These are phyloP conservation scores for Aaosphaeria arxii DNA, from an alignment of 2,329 filamentous ascomycete genomes.

Conservation along the genomic window DNA sequence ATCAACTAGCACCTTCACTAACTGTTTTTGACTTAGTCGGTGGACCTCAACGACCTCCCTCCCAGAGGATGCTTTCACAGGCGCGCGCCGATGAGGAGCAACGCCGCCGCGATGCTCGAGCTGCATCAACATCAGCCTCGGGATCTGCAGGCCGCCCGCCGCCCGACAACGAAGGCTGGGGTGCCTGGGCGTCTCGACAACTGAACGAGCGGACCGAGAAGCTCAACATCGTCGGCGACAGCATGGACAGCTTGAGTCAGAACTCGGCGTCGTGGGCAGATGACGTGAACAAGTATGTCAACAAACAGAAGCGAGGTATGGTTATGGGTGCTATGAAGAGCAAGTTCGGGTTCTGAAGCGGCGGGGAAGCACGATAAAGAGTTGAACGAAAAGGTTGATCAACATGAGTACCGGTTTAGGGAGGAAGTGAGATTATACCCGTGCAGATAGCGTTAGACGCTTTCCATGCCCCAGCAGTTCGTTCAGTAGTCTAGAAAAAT, in stretches of 20 bases:
- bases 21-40: constrained; percentile 54
- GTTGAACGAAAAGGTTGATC: too few species aligned
- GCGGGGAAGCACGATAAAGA: too few species aligned
- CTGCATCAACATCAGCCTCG: constrained; percentile 35
- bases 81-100: constrained; percentile 71
- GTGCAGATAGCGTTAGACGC: too few species aligned
- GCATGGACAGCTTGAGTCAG: constrained; percentile 77
- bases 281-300: constrained; percentile 83
- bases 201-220: constrained; percentile 89
- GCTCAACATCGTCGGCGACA: constrained; percentile 77
- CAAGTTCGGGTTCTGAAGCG: constrained; percentile 30
- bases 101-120: constrained; percentile 34
- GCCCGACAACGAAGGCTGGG: constrained; percentile 53
- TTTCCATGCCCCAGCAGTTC: too few species aligned
- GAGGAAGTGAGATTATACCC: too few species aligned
- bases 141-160: constrained; percentile 19
- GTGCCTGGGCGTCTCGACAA: constrained; percentile 80
- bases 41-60: constrained; percentile 81
- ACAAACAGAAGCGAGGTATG: constrained; percentile 82
- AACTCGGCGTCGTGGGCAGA: constrained; percentile 81
- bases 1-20: too few species aligned
- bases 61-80: constrained; percentile 82
- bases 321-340: constrained; percentile 59
- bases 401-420: too few species aligned
- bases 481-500: too few species aligned